Evolutionary conservation across 164 flowering plant species (phyloP).

Genomic region (Magnolia officinalis): DNA sequence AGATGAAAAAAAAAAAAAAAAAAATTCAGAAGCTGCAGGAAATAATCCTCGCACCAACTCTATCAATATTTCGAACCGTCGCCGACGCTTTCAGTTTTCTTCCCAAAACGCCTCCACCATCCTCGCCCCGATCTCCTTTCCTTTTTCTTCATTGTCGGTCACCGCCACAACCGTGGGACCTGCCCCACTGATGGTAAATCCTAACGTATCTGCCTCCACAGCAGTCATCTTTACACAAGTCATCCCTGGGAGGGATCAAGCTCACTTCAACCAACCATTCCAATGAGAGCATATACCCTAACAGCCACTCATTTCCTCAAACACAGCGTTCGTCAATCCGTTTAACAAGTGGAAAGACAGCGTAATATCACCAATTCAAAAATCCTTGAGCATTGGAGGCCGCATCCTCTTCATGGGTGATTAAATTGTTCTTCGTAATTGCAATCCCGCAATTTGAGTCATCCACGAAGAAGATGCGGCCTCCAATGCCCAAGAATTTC

Average conservation of each 20-base stretch:
- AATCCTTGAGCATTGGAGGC: too few relatives aligned
- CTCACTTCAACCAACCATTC: conserved; percentile 84
- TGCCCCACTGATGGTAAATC: conserved; percentile 91
- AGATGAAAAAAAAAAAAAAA: conserved; percentile 57
- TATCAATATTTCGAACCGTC: too few relatives aligned
- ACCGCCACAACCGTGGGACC: conserved; percentile 92
- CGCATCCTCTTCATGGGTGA: too few relatives aligned
- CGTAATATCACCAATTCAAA: not conserved
- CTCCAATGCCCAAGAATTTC: too few relatives aligned
- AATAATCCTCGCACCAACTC: too few relatives aligned
- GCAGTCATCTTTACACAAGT: conserved; percentile 75
- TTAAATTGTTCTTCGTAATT: too few relatives aligned
- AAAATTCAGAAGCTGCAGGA: too few relatives aligned
- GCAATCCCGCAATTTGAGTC: too few relatives aligned
- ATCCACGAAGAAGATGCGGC: too few relatives aligned
- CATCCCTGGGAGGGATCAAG: conserved; percentile 95
- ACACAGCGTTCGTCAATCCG: conserved; percentile 63
- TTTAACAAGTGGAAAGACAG: conserved; percentile 75
- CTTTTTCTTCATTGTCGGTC: conserved; percentile 50
- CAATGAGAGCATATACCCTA: conserved; percentile 68
- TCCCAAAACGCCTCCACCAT: conserved; percentile 74
- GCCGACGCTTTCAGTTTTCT: too few relatives aligned
- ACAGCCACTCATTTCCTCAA: conserved; percentile 55
- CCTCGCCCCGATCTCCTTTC: conserved; percentile 59
- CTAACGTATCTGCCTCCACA: conserved; percentile 72